phyloP scores from a whole-genome alignment of 1,284 basidiomycete species.

The Ustanciosporium gigantosporum region DNA sequence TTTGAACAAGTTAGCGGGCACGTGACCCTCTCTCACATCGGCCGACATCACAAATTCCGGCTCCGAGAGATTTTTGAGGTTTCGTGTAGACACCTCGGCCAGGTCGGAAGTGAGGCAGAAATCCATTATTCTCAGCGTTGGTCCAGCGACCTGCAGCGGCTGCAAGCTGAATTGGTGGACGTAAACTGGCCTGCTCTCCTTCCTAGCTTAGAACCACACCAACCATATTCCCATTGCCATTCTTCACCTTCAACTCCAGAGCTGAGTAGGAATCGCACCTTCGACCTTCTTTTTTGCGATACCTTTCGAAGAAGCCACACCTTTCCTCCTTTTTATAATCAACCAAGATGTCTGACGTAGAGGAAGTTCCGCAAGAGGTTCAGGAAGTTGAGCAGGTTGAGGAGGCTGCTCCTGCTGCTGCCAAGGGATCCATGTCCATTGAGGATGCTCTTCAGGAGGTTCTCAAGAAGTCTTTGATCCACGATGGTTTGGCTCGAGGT shows the following conservation, averaged over 20 bases:
- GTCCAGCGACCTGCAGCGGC: too few relatives aligned
- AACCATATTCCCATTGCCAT: slow-evolving; percentile 22
- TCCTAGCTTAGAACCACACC: too few relatives aligned
- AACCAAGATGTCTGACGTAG: slow-evolving; percentile 59
- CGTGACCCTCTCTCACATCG: too few relatives aligned
- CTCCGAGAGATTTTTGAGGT: too few relatives aligned
- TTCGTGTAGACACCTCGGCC: too few relatives aligned
- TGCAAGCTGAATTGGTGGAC: too few relatives aligned
- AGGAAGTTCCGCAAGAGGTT: slow-evolving; percentile 61
- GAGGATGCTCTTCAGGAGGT: slow-evolving; percentile 97
- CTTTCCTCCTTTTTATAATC: slow-evolving; percentile 6
- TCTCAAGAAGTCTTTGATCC: slow-evolving; percentile 91
- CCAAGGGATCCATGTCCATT: slow-evolving; percentile 87
- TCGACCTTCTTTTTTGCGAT: too few relatives aligned
- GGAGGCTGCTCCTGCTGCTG: slow-evolving; percentile 71
- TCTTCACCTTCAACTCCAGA: slow-evolving; percentile 23
- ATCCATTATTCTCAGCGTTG: too few relatives aligned
- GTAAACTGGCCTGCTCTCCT: too few relatives aligned
- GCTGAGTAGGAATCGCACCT: slow-evolving; percentile 50
- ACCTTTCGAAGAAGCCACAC: slow-evolving; percentile 60
- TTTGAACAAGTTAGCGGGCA: too few relatives aligned
- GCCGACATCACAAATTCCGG: too few relatives aligned
- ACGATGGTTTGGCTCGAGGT: slow-evolving; percentile 97
- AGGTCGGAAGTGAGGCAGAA: too few relatives aligned
- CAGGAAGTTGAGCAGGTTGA: slow-evolving; percentile 70